Base-by-base conservation (phyloP, 192 early-diverging fungal species). In the Umbelopsis isabellina region DNA sequence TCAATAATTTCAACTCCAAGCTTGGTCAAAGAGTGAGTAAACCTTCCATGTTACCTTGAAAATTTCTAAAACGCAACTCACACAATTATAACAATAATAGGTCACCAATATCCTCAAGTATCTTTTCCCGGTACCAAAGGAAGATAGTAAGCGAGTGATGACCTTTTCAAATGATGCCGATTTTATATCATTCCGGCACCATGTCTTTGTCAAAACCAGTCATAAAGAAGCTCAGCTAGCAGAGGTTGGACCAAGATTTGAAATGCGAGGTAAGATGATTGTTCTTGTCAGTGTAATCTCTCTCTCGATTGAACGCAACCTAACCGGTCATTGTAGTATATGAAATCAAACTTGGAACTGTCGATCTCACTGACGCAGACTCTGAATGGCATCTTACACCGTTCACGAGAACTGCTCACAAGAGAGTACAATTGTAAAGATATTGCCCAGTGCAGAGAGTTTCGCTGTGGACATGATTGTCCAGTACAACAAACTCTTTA, bases 221-320 rank as follows among this genome's bases (percentile, higher is more conserved):
- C 91, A 92, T 76, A 94, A 93, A 67, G 92, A 97, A 67, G 94
- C 97, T 7, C 89, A 96, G 75, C 81, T 99, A 64, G 94, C 93
- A 41, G 97, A 99, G 76, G 97, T 99, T 21, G 97, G 97, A 8
- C 97, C 97, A 47, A 88, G 97, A 49, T 99, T 99, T 77, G 97
- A 99, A 82, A 95, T 98, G 96, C 87, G 92, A 81, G 83, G 90
- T 91, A 82, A 74, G 85, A 44, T 12, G 25, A 16, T 13, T 45
- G 10, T 1, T 35, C 2, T 21, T 30, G 33, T 7, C 23, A 11
- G 2, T 3, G n/a, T 20, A 33, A 11, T 27, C 16, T 46, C 20
- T n/a, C 20, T 49, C 30, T n/a, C 2, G 1, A 30, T 30, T 20
- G 8, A 45, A 1, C 23, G 5, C 11, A 46, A 10, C 25, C 41